Evolutionary conservation across 805 yeast species (phyloP).

Genomic region (Candida hispaniensis): DNA sequence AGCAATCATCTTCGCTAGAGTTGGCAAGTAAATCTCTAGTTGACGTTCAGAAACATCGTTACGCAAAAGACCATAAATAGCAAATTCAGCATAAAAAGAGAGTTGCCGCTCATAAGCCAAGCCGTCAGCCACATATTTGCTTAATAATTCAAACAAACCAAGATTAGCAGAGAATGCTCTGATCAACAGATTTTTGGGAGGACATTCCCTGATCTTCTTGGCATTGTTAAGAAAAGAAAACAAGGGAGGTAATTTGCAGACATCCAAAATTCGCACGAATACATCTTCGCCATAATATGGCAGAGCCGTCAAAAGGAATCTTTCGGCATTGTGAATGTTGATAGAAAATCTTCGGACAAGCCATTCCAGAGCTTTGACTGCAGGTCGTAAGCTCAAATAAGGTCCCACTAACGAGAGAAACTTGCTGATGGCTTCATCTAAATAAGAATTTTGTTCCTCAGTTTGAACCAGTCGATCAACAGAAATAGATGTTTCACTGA

Average conservation of each 20-base stretch:
- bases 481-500: conserved; percentile 67
- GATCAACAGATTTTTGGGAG: conserved; percentile 57
- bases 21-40: conserved; percentile 29
- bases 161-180: conserved; percentile 59
- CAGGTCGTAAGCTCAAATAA: conserved; percentile 61
- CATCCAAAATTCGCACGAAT: conserved; percentile 63
- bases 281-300: conserved; percentile 72
- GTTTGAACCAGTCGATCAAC: conserved; percentile 74
- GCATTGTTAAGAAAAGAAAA: conserved; percentile 62
- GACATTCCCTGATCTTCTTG: conserved; percentile 51
- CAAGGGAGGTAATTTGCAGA: conserved; percentile 57
- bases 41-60: conserved; percentile 25
- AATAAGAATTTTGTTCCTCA: conserved; percentile 60
- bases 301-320: conserved; percentile 55
- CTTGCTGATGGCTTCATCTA: conserved; percentile 63
- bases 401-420: conserved; percentile 69
- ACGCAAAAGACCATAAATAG: conserved; percentile 47
- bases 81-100: conserved; percentile 65
- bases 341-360: conserved; percentile 78
- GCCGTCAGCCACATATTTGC: conserved; percentile 41
- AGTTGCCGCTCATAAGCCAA: conserved; percentile 58
- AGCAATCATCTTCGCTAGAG: conserved; percentile 26
- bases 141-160: conserved; percentile 56
- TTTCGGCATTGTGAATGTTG: conserved; percentile 70
- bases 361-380: conserved; percentile 88